Conservation (phyloP, 768 basidiomycete species). For the Kwoniella shandongensis region DNA sequence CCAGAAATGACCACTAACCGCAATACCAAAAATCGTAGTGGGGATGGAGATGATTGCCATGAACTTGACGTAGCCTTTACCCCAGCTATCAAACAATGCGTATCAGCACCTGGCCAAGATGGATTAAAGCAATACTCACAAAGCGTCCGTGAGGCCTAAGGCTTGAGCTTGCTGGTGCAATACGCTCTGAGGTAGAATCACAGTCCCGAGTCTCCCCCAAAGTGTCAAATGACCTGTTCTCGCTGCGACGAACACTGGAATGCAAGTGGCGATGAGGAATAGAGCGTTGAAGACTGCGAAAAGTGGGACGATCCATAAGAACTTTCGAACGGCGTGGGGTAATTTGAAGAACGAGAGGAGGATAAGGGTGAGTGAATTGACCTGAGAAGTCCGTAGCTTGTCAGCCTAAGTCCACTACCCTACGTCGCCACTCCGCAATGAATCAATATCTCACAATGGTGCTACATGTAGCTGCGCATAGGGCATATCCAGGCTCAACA, state of each 20-base stretch:
- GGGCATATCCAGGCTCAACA: too few relatives aligned
- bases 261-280: conserved; percentile 10
- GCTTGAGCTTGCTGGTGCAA: neutral
- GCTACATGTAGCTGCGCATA: too few relatives aligned
- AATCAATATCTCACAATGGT: too few relatives aligned
- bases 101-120: neutral
- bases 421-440: too few relatives aligned
- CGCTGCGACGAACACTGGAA: conserved; percentile 7
- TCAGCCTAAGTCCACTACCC: too few relatives aligned
- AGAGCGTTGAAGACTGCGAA: conserved; percentile 5
- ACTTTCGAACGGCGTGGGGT: neutral
- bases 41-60: conserved; percentile 5
- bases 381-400: neutral
- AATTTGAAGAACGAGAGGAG: conserved; percentile 6
- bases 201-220: neutral
- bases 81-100: conserved; percentile 4
- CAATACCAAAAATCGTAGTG: conserved; percentile 1
- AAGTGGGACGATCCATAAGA: conserved; percentile 3
- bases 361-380: conserved; percentile 10
- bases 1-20: neutral
- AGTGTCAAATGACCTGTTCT: neutral
- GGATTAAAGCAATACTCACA: neutral
- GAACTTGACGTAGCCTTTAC: conserved; percentile 14
- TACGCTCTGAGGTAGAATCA: conserved; percentile 1
- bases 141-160: neutral